Conservation (phyloP, 2,329 filamentous ascomycete genomes). For the Aspergillus sp. region DNA sequence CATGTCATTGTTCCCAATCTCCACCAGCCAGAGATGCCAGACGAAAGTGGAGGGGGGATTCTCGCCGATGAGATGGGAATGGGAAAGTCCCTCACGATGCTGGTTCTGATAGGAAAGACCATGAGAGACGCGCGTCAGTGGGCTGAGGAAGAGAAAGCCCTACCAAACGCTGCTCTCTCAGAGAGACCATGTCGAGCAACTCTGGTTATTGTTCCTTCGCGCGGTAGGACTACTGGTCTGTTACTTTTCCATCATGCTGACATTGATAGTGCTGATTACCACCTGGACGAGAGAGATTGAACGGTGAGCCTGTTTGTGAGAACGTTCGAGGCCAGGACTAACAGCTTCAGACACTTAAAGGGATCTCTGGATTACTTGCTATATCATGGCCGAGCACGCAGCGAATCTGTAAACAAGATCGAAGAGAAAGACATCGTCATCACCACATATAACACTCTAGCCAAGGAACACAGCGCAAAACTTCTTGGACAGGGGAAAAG, state of each 20-base stretch:
- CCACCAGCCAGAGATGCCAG: neutral
- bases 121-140: slow-evolving; percentile 31
- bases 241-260: neutral
- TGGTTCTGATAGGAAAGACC: slow-evolving; percentile 50
- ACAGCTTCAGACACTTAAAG: neutral
- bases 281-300: neutral
- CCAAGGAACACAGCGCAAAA: slow-evolving; percentile 25
- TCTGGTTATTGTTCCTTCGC: slow-evolving; percentile 16
- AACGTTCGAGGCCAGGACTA: neutral
- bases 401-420: neutral
- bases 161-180: neutral
- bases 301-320: neutral
- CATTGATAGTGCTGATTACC: neutral
- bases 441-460: slow-evolving; percentile 51
- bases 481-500: neutral
- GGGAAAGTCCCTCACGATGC: slow-evolving; percentile 56
- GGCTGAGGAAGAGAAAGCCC: neutral
- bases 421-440: slow-evolving; percentile 42
- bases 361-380: neutral
- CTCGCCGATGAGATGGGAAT: slow-evolving; percentile 63
- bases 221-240: neutral
- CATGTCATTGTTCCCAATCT: neutral
- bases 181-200: slow-evolving; percentile 20
- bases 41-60: slow-evolving; percentile 44
- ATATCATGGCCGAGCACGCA: neutral